Evolutionary conservation across 2,329 filamentous ascomycete genomes (phyloP), one percentile per base, ranked within the genome.

Genomic region (Chaetoscypha palmicola): DNA sequence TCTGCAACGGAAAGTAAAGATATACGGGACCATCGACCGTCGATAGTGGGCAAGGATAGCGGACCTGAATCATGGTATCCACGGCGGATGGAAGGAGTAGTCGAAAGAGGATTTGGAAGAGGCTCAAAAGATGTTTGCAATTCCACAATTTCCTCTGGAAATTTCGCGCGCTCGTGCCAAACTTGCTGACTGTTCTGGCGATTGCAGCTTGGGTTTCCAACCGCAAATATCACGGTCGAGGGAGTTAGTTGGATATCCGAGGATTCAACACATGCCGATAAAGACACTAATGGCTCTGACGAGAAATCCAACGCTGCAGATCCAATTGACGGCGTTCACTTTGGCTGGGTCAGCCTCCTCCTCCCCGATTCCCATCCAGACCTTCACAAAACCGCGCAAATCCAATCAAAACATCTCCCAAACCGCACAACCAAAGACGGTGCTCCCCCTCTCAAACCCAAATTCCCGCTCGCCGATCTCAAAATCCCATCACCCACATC

Each of bases 51-150:
- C 44, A 72, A 82, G 7, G 78, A 86, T 33, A 65, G 70, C 30
- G 88, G 88, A 2, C 91, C 91, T 10, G 72, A 80, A 57, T 40
- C 77, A 4, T 92, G 92, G 0, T 97, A 81, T 64, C 92, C 92
- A 0, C 74, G 95, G 56, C 78, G 75, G 55, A 81, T 97, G 68
- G 82, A 85, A 49, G 92, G 92, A 19, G 79, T 83, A 43, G 89
- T 98, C 19, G 89, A 96, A 58, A 84, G 86, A 58, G 92, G 92
- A 24, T 97, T 97, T 64, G 91, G 92, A 32, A 79, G 92, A 48
- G 92, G 92, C 12, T 94, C 87, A 59, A 94, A 89, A 70, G 90
- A 96, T 68, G 86, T 90, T 63, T 47, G 24, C 24, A 12, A 28
- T 28, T n/a, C n/a, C n/a, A n/a, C n/a, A n/a, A 28, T 28, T 28